Evolutionary conservation across 352 stramenopile species (phyloP).

Genomic region (Globisporangium alternatum): DNA sequence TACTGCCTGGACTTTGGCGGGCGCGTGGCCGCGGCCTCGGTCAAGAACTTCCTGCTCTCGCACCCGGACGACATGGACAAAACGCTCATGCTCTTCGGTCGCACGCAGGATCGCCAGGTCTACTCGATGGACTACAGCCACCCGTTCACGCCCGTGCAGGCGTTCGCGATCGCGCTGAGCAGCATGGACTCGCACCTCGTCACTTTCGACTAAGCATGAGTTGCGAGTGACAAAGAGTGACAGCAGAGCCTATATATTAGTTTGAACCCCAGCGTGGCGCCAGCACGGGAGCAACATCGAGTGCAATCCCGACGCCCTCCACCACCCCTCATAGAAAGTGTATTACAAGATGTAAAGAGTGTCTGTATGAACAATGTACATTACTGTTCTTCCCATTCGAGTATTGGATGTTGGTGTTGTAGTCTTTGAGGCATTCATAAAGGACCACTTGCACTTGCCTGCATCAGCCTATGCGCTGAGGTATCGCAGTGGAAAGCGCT

Average conservation of each 20-base stretch:
- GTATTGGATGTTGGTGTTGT: too few relatives aligned
- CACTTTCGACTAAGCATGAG: slow-evolving; percentile 66
- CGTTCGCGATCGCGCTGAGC: slow-evolving; percentile 85
- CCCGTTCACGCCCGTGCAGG: slow-evolving; percentile 82
- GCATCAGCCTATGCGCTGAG: not conserved
- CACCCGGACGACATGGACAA: slow-evolving; percentile 86
- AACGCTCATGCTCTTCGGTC: slow-evolving; percentile 84
- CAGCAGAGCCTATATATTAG: slow-evolving; percentile 2
- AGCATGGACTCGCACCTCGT: slow-evolving; percentile 87
- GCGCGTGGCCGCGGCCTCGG: slow-evolving; percentile 64
- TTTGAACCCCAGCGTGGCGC: not conserved
- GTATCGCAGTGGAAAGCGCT: too few relatives aligned
- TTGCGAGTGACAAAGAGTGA: not conserved
- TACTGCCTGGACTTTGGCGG: slow-evolving; percentile 89
- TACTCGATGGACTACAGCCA: slow-evolving; percentile 89
- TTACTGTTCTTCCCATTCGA: slow-evolving; percentile 10
- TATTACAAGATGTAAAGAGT: slow-evolving; percentile 15
- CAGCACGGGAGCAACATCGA: not conserved
- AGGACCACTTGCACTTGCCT: not conserved
- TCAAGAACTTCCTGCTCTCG: slow-evolving; percentile 89
- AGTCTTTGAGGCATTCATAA: not conserved
- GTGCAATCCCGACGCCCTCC: not conserved
- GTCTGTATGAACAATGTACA: slow-evolving; percentile 44
- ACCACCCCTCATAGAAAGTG: slow-evolving; percentile 8
- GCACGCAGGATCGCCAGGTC: slow-evolving; percentile 82